A percentile compares a stretch with the other conserved stretches of the same genome.
Conservation (phyloP, 2,329 filamentous ascomycete species). For the Colletotrichum somersetense region DNA sequence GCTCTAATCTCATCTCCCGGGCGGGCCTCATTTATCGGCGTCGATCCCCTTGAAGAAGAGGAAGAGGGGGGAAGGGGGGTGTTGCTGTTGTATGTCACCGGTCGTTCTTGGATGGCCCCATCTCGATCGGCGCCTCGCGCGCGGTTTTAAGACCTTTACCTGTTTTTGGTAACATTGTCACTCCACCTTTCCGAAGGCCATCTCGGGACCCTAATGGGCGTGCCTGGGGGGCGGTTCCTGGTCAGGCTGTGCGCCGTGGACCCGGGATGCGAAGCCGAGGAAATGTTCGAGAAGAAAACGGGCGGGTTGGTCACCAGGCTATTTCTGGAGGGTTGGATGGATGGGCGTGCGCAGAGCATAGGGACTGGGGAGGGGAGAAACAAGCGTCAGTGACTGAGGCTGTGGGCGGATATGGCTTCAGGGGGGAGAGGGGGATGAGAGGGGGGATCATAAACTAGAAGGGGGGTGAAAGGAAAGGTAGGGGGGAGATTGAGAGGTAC, state of each 20-base stretch:
- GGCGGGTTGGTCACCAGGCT: neutral
- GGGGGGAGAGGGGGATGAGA: neutral
- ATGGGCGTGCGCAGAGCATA: neutral
- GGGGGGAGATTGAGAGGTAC: neutral
- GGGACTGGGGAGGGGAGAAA: neutral
- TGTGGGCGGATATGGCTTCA: neutral
- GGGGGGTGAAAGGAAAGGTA: neutral
- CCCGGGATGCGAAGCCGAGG: neutral
- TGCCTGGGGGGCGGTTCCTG: neutral
- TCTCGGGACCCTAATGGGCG: neutral
- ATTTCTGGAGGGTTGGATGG: neutral
- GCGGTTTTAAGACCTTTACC: neutral
- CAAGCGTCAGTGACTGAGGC: neutral
- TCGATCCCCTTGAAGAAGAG: neutral
- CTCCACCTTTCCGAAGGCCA: neutral
- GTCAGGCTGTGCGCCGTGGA: neutral
- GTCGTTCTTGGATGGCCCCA: neutral
- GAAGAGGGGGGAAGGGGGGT: neutral
- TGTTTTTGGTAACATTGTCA: neutral
- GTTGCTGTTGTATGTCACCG: neutral
- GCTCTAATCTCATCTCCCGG: slow-evolving; percentile 10
- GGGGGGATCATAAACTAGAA: neutral
- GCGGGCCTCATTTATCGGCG: slow-evolving; percentile 6
- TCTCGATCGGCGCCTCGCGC: neutral
- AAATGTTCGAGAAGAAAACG: neutral